These are phyloP conservation scores for Saturnispora bothae DNA, from an alignment of 805 yeast species.

Conservation along the genomic window DNA sequence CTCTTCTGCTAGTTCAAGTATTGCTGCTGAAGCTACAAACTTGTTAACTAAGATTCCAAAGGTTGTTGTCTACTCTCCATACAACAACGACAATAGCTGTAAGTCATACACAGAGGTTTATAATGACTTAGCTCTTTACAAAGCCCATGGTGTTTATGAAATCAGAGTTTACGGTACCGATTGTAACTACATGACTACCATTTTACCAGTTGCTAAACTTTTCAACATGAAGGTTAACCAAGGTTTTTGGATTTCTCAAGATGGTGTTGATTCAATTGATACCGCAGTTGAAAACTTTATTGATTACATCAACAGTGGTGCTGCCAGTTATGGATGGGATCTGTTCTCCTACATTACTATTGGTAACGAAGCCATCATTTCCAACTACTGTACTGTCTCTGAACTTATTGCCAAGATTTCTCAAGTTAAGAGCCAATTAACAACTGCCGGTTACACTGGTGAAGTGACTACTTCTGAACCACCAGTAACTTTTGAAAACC, in stretches of 20 bases:
- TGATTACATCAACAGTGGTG: conserved; percentile 25
- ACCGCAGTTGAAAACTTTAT: conserved; percentile 44
- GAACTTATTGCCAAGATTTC: conserved; percentile 59
- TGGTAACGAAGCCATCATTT: conserved; percentile 79
- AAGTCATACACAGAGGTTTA: conserved; percentile 45
- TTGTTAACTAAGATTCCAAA: conserved; percentile 33
- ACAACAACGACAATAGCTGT: conserved; percentile 57
- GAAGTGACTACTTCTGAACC: conserved; percentile 80
- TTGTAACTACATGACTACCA: conserved; percentile 57
- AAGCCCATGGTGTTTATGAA: conserved; percentile 48
- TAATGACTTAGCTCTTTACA: conserved; percentile 49
- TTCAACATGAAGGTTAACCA: conserved; percentile 70
- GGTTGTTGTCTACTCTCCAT: conserved; percentile 71
- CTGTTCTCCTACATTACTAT: conserved; percentile 68
- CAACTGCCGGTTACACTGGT: conserved; percentile 68
- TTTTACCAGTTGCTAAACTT: conserved; percentile 46
- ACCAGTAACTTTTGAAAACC: conserved; percentile 54
- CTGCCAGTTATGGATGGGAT: conserved; percentile 52
- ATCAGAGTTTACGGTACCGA: conserved; percentile 83
- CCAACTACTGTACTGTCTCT: conserved; percentile 47
- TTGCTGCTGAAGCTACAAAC: conserved; percentile 22
- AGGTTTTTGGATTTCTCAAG: conserved; percentile 69
- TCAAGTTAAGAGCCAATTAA: conserved; percentile 47
- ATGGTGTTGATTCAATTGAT: conserved; percentile 65
- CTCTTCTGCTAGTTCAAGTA: conserved; percentile 11